phyloP scores from a whole-genome alignment of 2,329 filamentous ascomycete genomes.

The Trichocomaceae sp. region DNA sequence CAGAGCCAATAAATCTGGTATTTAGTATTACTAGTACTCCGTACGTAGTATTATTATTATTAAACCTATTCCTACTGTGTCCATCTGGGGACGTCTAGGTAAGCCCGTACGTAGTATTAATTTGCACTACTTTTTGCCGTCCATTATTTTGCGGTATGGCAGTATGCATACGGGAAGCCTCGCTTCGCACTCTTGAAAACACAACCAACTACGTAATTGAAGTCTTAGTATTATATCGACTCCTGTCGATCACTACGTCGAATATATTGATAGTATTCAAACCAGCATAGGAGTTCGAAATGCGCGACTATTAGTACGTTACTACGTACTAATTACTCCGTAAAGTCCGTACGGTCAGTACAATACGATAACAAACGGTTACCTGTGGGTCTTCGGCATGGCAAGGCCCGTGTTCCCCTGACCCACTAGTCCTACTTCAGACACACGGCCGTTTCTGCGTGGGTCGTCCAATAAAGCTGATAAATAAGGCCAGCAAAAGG shows the following conservation, averaged over 20 bases:
- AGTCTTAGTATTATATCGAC: neutral
- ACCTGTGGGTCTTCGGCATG: neutral
- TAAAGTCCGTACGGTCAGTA: neutral
- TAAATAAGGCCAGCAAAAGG: neutral
- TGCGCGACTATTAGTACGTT: too few relatives aligned
- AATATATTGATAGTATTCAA: neutral
- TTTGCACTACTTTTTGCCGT: neutral
- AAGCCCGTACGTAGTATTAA: neutral
- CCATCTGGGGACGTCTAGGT: too few relatives aligned
- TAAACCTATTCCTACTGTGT: too few relatives aligned
- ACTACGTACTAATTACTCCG: too few relatives aligned
- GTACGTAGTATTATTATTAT: too few relatives aligned
- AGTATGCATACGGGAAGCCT: neutral
- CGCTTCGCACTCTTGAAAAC: neutral
- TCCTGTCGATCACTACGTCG: neutral
- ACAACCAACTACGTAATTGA: neutral
- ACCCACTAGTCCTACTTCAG: slow-evolving; percentile 1
- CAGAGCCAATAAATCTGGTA: neutral
- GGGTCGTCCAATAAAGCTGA: neutral
- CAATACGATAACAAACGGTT: neutral
- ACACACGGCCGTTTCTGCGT: slow-evolving; percentile 4
- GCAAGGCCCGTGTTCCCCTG: slow-evolving; percentile 3
- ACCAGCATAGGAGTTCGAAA: neutral
- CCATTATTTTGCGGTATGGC: too few relatives aligned
- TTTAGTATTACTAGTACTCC: too few relatives aligned